Evolutionary conservation across 2,329 filamentous ascomycete species (phyloP).

Genomic region (Apiospora saccharicola): DNA sequence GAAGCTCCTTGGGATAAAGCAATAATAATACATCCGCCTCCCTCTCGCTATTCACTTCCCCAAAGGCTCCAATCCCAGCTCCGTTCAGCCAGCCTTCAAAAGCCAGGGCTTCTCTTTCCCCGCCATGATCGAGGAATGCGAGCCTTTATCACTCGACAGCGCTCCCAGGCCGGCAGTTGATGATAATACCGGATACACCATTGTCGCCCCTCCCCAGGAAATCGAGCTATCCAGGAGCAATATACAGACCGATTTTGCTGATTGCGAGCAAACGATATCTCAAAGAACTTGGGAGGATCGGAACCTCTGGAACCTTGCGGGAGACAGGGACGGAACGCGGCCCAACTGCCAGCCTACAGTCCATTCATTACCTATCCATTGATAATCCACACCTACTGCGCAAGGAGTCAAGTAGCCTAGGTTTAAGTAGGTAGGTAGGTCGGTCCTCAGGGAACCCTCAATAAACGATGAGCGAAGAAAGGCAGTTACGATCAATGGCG

Average conservation of each 20-base stretch:
- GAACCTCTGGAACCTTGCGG: slow-evolving; percentile 15
- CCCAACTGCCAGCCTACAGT: slow-evolving; percentile 6
- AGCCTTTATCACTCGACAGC: neutral
- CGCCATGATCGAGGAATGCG: slow-evolving; percentile 2
- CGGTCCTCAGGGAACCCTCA: neutral
- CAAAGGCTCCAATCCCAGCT: neutral
- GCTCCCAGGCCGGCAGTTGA: neutral
- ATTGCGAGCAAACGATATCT: neutral
- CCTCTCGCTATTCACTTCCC: neutral
- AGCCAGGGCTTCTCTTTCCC: slow-evolving; percentile 3
- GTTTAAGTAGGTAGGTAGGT: slow-evolving; percentile 9
- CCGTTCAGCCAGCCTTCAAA: neutral
- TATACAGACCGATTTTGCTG: neutral
- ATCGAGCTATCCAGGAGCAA: neutral
- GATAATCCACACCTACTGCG: neutral
- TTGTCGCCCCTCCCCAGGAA: neutral
- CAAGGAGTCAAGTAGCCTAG: slow-evolving; percentile 19
- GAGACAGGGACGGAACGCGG: neutral
- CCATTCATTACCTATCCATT: slow-evolving; percentile 2
- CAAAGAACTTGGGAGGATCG: neutral
- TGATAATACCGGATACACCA: neutral
- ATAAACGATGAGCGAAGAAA: slow-evolving; percentile 9
- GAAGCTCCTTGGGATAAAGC: slow-evolving; percentile 17
- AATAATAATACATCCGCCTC: slow-evolving; percentile 16
- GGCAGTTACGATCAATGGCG: slow-evolving; percentile 21